Evolutionary conservation across 129 eudicot genomes (phyloP), one percentile per base, ranked within the genome.

Genomic region (Flaveria linearis): DNA sequence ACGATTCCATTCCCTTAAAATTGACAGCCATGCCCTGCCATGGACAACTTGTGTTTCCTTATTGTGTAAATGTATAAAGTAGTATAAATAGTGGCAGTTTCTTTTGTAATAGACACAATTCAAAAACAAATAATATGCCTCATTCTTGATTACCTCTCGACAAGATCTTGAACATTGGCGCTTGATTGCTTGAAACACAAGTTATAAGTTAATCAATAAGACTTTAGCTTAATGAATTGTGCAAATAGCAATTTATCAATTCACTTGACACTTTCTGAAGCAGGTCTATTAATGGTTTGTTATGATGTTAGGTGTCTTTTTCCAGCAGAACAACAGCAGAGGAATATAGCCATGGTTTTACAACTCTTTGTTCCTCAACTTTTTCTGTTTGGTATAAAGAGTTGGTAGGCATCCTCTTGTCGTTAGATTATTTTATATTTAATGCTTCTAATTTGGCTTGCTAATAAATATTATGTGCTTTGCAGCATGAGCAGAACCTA

Each of bases 401-500:
- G 72, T 76, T 91, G 96, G 97, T 91, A 78, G 67, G 87, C 76
- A 56, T 72, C 63, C 30, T 57, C 70, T 70, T 56, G 52, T 70
- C 18, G 22, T 65, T 50, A 57, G 17, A 26, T 55, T 15, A 16
- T 47, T 23, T n/a, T 51, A n/a, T 67, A 17, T 58, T 68, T 60
- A 26, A 78, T 51, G 50, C 51, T 49, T 75, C 70, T 63, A 7
- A 43, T 47, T 60, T 65, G 61, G 60, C 50, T 45, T 73, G 49
- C 52, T 85, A 76, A 72, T 49, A 28, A 41, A 51, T 16, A 49
- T 69, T 50, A 7, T 82, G 50, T 76, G 14, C 58, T 71, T 45
- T 86, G 87, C 89, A 91, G 97, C 96, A 88, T 78, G 97, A 91
- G 77, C 90, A 85, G 85, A 91, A 91, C 81, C 85, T 91, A 45